A percentile compares a stretch with the other conserved stretches of the same genome.
Evolutionary conservation across 1,139 yeast species (phyloP).

Genomic region (Schwanniomyces etchellsii): DNA sequence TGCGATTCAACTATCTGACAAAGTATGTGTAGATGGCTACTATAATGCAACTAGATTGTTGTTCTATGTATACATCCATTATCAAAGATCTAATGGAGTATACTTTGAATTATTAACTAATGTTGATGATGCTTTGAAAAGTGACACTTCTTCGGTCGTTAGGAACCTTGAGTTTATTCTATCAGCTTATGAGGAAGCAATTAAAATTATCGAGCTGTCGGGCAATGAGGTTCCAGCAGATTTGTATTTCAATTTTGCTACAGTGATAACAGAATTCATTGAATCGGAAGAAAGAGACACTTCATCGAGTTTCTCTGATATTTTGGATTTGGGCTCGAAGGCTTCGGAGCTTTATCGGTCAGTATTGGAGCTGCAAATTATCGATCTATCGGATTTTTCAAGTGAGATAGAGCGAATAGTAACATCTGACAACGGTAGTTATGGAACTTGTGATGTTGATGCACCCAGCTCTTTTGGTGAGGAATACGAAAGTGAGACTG

Average conservation of each 20-base stretch:
- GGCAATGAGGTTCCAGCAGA: constrained; percentile 26
- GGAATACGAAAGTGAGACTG: constrained; percentile 21
- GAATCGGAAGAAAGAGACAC: constrained; percentile 26
- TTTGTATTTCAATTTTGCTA: constrained; percentile 39
- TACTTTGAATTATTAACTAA: constrained; percentile 28
- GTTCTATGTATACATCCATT: constrained; percentile 43
- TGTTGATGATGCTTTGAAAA: constrained; percentile 35
- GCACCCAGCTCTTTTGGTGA: constrained; percentile 13
- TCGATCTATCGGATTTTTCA: constrained; percentile 17
- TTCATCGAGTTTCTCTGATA: constrained; percentile 8
- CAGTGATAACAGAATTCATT: constrained; percentile 43
- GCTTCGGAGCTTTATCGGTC: constrained; percentile 13
- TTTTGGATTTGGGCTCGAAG: constrained; percentile 14
- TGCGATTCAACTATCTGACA: constrained; percentile 17
- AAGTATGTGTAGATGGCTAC: constrained; percentile 27
- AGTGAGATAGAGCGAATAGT: neutral
- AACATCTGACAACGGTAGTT: constrained; percentile 4
- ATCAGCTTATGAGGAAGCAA: constrained; percentile 32
- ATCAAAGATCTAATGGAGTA: constrained; percentile 40
- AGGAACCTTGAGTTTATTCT: constrained; percentile 30
- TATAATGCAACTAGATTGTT: constrained; percentile 46
- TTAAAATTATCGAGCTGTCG: constrained; percentile 13
- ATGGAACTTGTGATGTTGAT: too few species aligned
- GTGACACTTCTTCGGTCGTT: constrained; percentile 28
- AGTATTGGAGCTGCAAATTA: constrained; percentile 18